Evolutionary conservation across 2,329 filamentous ascomycete genomes (phyloP), one percentile per base, ranked within the genome.

Genomic region (Phoma sp.): DNA sequence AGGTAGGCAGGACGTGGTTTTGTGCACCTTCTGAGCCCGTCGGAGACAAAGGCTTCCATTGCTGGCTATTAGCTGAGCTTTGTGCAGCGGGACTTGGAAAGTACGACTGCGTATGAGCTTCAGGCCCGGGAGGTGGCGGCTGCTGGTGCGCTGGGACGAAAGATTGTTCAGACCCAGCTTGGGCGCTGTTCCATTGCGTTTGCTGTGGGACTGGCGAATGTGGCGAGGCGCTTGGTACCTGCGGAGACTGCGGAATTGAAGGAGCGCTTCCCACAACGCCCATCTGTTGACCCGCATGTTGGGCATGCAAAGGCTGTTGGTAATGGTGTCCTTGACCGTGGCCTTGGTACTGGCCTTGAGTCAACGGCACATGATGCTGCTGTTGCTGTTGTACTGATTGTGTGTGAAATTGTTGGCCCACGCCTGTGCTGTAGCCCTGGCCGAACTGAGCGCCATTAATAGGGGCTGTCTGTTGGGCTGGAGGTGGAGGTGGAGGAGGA

Each of bases 1-100:
- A 48, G 18, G 58, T 45, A 11, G 54, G 56, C 4, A 53, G 52
- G 3, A 56, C 25, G 25, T 58, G 59, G 11, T 40, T 44, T 7
- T 60, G 59, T 22, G 18, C 59, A 2, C 43, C 47, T 4, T 61
- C 61, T 22, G 61, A 53, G 14, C 49, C 60, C 11, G 39, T 42
- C 1, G 67, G 62, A 42, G 64, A 59, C 33, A 58, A 46, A 4
- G 57, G 49, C 11, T 52, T 59, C 70, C 69, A 70, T 36, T 67
- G 65, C 25, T 68, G 62, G 7, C 60, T 62, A 30, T 64, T 43
- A 1, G 33, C 8, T 18, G 38, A 43, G 10, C 10, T 25, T 13
- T 43, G 38, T 3, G 18, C 38, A 36, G 58, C 39, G 45, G 52
- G 22, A 46, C 23, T 27, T 55, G 58, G 33, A 40, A 61, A 52